These are phyloP conservation scores for Erysiphe pulchra DNA, from an alignment of 2,329 filamentous ascomycete genomes.

Conservation along the genomic window DNA sequence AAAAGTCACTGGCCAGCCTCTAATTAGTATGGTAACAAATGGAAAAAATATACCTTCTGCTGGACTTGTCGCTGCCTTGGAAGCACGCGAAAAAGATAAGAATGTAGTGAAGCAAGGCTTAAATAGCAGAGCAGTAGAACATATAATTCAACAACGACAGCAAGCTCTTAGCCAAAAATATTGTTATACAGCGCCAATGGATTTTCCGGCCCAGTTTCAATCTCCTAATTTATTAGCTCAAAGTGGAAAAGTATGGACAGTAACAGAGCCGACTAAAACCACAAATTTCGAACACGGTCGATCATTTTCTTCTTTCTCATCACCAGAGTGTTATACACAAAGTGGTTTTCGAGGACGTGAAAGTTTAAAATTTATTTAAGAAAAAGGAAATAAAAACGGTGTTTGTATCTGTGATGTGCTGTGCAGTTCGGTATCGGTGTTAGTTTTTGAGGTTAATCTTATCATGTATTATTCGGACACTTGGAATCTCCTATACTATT, in stretches of 20 bases:
- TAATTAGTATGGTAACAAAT: conserved; percentile 32
- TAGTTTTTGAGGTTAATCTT: too few species aligned
- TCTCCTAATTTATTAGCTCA: not conserved
- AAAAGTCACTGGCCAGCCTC: conserved; percentile 49
- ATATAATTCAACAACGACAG: conserved; percentile 46
- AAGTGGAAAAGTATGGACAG: not conserved
- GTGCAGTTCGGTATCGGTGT: too few species aligned
- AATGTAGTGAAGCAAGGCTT: conserved; percentile 41
- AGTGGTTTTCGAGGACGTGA: too few species aligned
- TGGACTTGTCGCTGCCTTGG: conserved; percentile 55
- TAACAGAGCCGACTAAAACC: too few species aligned
- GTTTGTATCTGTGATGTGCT: too few species aligned
- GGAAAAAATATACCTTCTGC: conserved; percentile 20
- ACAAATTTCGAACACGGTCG: too few species aligned
- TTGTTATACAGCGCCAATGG: conserved; percentile 4
- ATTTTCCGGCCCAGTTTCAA: conserved; percentile 6
- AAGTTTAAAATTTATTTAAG: too few species aligned
- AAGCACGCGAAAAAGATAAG: conserved; percentile 55
- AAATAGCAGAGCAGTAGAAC: conserved; percentile 44
- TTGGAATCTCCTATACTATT: too few species aligned
- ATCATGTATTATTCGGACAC: too few species aligned
- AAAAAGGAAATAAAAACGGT: not conserved
- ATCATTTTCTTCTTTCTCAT: too few species aligned
- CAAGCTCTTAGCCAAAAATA: conserved; percentile 14
- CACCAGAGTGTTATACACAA: too few species aligned